Evolutionary conservation across 352 stramenopile species (phyloP), one percentile per base, ranked within the genome.

Genomic region (Blastocystis sp.): DNA sequence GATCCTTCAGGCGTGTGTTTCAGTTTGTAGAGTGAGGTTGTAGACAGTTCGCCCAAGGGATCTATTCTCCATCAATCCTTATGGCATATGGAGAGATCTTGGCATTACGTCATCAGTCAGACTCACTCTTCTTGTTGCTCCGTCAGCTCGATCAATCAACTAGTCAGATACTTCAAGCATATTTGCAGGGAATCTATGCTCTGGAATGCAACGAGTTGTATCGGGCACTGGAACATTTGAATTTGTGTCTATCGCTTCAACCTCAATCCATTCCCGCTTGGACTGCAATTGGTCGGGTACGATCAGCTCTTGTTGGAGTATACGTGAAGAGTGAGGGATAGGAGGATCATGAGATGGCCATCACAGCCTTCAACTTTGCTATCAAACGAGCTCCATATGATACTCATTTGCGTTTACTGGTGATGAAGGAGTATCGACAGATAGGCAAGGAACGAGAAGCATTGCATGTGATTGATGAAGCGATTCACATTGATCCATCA

Each of bases 301-400:
- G 69, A 35, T 80, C 69, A 19, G 37, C 35, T 19, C n/a, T 80
- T 24, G 69, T 80, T 29, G 3, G 24, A 37, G 39, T 11, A n/a
- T 2, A 27, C 14, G 49, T 29, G 7, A 16, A 12, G 0, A 39
- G 12, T 63, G 9, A 80, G 0, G 35, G 14, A 9, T 80, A 59
- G 69, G 42, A 80, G 37, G 69, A 80, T 19, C 46, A 63, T 46
- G 69, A 80, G 42, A 80, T 80, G 69, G 69, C 69, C 19, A 59
- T 80, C 42, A 80, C 69, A 37, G 69, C 69, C 24, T 11, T 80
- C 0, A 46, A 39, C 1, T 80, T 80, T 35, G 69, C 69, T 14
- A 24, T 52, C 9, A 80, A 80, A 37, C 42, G 19, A n/a, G 4
- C 24, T 4, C 69, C 69, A 37, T 27, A 80, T 29, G 35, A 61